Base-by-base conservation (phyloP, 257 asterid genomes). In the Cinchona pubescens region DNA sequence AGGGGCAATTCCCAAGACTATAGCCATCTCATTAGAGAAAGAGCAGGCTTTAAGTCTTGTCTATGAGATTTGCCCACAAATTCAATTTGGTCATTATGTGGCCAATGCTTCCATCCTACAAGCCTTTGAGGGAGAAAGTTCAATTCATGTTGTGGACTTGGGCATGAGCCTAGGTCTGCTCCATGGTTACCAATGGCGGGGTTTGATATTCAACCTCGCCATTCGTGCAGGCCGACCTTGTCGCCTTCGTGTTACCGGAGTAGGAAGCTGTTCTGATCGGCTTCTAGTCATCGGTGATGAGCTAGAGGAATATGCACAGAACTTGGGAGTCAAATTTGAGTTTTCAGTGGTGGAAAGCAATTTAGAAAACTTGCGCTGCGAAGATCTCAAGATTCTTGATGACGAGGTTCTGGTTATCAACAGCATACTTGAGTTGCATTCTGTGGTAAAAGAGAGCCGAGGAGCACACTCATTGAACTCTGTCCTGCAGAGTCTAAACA, bases 61-160 rank as follows among this genome's bases (percentile, higher is more conserved):
- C 1, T 86, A 90, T 34, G 91, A 90, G 56, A 80, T 74, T 1
- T 87, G 92, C 19, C 94, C 96, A 9, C 83, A 90, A 38, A 86
- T 90, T 71, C 90, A 85, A 51, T 90, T 89, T 42, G 94, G 94
- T 6, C 96, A 89, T 60, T 90, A 83, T 27, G 89, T 91, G 78
- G 96, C 92, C 13, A 91, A 91, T 55, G 70, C 81, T 37, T 79
- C 88, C 11, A 89, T 89, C 78, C 67, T 87, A 77, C 95, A 91
- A 85, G 96, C 93, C 90, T 82, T 89, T 86, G 96, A 87, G 92
- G 96, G 96, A 91, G 95, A 89, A 90, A 89, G 86, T 85, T 89
- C 82, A 73, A 83, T 91, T 75, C 96, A 91, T 61, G 91, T 91
- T 70, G 91, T 91, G 80, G 96, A 91, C 84, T 59, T 91, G 46